A percentile compares a stretch with the other conserved stretches of the same genome.
phyloP scores from a whole-genome alignment of 23 red algal species.

The Gracilaria gracilis region DNA sequence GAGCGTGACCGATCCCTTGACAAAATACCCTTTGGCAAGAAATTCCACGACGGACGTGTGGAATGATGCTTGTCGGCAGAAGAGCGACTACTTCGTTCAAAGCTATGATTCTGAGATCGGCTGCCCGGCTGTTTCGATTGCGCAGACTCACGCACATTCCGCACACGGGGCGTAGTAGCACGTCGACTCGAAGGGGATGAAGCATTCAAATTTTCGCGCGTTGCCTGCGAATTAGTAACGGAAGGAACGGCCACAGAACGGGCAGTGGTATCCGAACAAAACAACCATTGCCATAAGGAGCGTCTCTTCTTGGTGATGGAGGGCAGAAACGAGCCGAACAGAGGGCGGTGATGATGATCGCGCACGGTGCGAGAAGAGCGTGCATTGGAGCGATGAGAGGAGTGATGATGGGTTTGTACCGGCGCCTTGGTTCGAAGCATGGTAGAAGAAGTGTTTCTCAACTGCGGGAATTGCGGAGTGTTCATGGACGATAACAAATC shows the following conservation, averaged over 20 bases:
- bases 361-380: background rate
- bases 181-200: background rate
- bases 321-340: constrained; percentile 15
- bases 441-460: constrained; percentile 1
- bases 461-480: constrained; percentile 20
- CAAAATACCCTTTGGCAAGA: constrained; percentile 21
- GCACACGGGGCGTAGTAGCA: background rate
- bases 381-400: background rate
- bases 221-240: background rate
- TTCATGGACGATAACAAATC: constrained; percentile 31
- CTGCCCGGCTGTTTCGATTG: background rate
- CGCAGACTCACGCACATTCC: background rate
- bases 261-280: constrained; percentile 43
- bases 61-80: constrained; percentile 6
- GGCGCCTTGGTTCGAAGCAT: constrained; percentile 1
- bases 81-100: background rate
- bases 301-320: constrained; percentile 50
- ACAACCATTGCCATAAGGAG: constrained; percentile 63
- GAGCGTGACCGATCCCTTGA: background rate
- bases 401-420: constrained; percentile 1
- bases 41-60: constrained; percentile 19
- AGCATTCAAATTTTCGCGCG: background rate
- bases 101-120: background rate
- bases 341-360: constrained; percentile 8
- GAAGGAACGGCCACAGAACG: constrained; percentile 37